Percentiles rank a stretch among this genome's conserved stretches.
Evolutionary conservation across 202 grass and related monocot genomes (phyloP).

Genomic region (Eragrostis tef): DNA sequence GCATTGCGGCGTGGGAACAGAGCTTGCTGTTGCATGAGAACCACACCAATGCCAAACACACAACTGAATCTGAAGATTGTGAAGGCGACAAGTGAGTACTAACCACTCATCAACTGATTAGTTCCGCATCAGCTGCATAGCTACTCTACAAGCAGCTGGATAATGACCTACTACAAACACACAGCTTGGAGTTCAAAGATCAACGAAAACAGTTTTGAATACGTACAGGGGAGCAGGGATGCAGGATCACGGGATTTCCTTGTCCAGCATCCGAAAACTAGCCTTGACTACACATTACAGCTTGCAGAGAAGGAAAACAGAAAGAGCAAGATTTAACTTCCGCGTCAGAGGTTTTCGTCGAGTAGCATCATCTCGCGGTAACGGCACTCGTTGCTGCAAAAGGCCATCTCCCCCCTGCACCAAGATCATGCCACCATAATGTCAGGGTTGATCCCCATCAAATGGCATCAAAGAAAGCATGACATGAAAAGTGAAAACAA

Average conservation of each 20-base stretch:
- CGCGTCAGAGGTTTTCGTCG: constrained; percentile 36
- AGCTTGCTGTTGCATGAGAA: too few species aligned
- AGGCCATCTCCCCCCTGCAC: constrained; percentile 67
- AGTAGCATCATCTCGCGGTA: constrained; percentile 67
- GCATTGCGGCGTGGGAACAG: too few species aligned
- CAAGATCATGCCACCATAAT: constrained; percentile 8
- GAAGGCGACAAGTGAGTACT: too few species aligned
- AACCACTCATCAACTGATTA: too few species aligned
- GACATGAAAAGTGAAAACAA: background rate
- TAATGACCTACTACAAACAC: too few species aligned
- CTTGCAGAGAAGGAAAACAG: background rate
- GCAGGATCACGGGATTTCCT: constrained; percentile 17
- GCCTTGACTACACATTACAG: background rate
- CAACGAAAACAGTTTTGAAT: too few species aligned
- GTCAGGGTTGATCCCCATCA: constrained; percentile 15
- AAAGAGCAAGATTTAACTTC: background rate
- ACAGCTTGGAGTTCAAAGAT: too few species aligned
- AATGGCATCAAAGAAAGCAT: background rate
- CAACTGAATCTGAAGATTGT: too few species aligned
- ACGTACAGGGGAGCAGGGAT: background rate
- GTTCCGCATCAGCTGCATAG: too few species aligned
- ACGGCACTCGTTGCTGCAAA: constrained; percentile 70
- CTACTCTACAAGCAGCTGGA: too few species aligned
- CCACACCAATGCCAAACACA: too few species aligned
- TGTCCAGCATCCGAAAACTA: constrained; percentile 19